Evolutionary conservation across 2,329 filamentous ascomycete genomes (phyloP).

Genomic region (Dactylellina drechsleri): DNA sequence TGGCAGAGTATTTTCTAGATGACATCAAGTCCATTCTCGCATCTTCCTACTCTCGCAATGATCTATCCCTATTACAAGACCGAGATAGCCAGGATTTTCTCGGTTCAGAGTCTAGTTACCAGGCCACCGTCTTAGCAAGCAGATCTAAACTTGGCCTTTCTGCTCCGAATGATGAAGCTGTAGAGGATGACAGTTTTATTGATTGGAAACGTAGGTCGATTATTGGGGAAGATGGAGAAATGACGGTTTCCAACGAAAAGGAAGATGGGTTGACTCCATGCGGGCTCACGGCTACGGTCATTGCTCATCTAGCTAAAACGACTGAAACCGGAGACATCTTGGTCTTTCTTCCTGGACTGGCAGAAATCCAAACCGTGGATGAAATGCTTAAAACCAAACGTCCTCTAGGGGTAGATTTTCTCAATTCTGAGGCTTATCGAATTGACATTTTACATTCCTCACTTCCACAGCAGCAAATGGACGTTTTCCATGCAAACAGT

Average conservation of each 20-base stretch:
- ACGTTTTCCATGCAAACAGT: slow-evolving; percentile 63
- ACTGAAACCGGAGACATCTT: slow-evolving; percentile 64
- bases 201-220: slow-evolving; percentile 62
- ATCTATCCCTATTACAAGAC: slow-evolving; percentile 58
- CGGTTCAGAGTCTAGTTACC: slow-evolving; percentile 51
- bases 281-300: slow-evolving; percentile 63
- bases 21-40: slow-evolving; percentile 61
- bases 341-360: slow-evolving; percentile 65
- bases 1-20: slow-evolving; percentile 63
- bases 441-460: slow-evolving; percentile 65
- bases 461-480: slow-evolving; percentile 63
- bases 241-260: slow-evolving; percentile 58
- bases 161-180: slow-evolving; percentile 21
- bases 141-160: background rate
- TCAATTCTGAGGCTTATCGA: slow-evolving; percentile 62
- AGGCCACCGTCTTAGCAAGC: slow-evolving; percentile 2
- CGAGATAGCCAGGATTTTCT: slow-evolving; percentile 59
- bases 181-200: slow-evolving; percentile 59
- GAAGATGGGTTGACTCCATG: slow-evolving; percentile 63
- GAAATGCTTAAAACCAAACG: slow-evolving; percentile 61
- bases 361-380: slow-evolving; percentile 59
- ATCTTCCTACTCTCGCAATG: slow-evolving; percentile 55
- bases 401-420: slow-evolving; percentile 63
- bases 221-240: slow-evolving; percentile 57
- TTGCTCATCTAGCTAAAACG: slow-evolving; percentile 64